Evolutionary conservation across 2,329 filamentous ascomycete species (phyloP), one percentile per base, ranked within the genome.

Genomic region (Fusarium sp.): DNA sequence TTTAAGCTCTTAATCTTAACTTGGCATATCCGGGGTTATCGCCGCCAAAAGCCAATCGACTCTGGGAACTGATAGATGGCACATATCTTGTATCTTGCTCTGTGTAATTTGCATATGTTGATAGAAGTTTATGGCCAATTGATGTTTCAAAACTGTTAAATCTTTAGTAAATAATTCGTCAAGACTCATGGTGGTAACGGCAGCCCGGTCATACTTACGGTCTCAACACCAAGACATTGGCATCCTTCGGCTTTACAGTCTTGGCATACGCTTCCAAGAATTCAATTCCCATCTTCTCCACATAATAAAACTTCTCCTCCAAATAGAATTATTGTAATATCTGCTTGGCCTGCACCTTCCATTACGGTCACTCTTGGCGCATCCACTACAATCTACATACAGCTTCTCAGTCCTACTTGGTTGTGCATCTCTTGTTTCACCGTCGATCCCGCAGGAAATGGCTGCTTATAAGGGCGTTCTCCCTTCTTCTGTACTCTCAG

Each of bases 301-400:
- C 58, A 58, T 20, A 31, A 24, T 48, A 26, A 59, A 44, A 24
- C 38, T 26, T 54, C 28, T 70, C 17, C 44, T 70, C 66, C 67
- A 70, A 28, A 63, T 53, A 70, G 36, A 70, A 39, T 22, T 28
- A 15, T 11, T 36, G 7, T 6, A 15, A 28, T 36, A 17, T 34
- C n/a, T 20, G 14, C 15, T 11, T 36, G 8, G 22, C 4, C n/a
- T 20, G 14, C 56, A 69, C 22, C 61, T 58, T 36, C 28, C 24
- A 6, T 6, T 26, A 33, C 40, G 31, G 48, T 48, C 1, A 28
- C 22, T 51, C 61, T 69, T 62, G 66, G 66, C 66, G 26, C 11
- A 54, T 68, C 57, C 45, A 45, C 17, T 20, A 43, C n/a, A 20
- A 52, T 33, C 43, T 58, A 49, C 33, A 40, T 63, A 14, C 36